phyloP scores from a whole-genome alignment of 2,329 filamentous ascomycete genomes.

The Ophiosphaerella korrae region DNA sequence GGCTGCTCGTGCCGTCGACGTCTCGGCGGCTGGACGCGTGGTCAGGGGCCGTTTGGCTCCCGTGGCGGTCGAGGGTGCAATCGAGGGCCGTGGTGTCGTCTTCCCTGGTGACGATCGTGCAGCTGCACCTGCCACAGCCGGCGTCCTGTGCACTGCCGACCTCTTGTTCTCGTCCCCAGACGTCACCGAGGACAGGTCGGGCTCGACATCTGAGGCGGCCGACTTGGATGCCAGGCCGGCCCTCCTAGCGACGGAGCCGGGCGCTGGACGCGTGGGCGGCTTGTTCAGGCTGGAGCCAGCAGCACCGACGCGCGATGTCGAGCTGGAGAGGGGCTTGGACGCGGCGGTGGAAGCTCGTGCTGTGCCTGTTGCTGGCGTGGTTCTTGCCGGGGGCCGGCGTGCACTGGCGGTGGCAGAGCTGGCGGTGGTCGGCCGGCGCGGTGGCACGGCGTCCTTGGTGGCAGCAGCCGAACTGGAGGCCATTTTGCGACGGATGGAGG shows the following conservation, averaged over 20 bases:
- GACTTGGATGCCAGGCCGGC: constrained; percentile 27
- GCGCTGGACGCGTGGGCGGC: constrained; percentile 41
- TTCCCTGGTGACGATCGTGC: constrained; percentile 33
- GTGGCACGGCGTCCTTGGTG: constrained; percentile 35
- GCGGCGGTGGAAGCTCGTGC: constrained; percentile 32
- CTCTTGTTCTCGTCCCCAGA: constrained; percentile 46
- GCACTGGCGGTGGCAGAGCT: constrained; percentile 22
- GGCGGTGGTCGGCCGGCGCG: constrained; percentile 32
- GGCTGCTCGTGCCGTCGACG: constrained; percentile 28
- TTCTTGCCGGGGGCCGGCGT: constrained; percentile 28
- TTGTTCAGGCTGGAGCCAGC: constrained; percentile 42
- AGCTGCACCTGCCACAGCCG: constrained; percentile 21
- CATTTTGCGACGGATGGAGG: constrained; percentile 40
- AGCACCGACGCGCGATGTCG: constrained; percentile 32
- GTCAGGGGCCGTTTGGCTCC: constrained; percentile 37
- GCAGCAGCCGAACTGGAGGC: constrained; percentile 33
- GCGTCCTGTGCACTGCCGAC: constrained; percentile 31
- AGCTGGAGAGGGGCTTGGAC: constrained; percentile 29
- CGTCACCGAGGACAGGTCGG: constrained; percentile 40
- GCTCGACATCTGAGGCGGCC: constrained; percentile 37
- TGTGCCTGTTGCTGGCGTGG: constrained; percentile 24
- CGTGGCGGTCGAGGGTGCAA: constrained; percentile 24
- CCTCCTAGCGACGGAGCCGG: constrained; percentile 30
- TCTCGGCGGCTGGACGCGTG: constrained; percentile 31
- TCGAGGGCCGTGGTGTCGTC: constrained; percentile 19